Evolutionary conservation across 345 rosid species (phyloP).

Genomic region (Eucalyptus globulus): DNA sequence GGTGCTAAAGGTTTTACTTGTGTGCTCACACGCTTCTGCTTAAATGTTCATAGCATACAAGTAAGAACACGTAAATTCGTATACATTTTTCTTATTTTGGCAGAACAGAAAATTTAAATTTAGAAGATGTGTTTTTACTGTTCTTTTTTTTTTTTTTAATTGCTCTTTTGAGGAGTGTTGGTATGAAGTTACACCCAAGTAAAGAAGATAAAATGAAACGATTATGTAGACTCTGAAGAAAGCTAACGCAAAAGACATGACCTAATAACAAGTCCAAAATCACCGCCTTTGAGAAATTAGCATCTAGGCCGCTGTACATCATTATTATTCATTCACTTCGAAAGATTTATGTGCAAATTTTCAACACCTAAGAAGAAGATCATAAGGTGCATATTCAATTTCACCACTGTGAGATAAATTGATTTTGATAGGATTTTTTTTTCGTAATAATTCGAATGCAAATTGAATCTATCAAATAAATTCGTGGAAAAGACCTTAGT

Average conservation of each 20-base stretch:
- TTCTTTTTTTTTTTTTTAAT: neutral
- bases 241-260: neutral
- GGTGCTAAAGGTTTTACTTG: too few species aligned
- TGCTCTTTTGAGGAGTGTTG: neutral
- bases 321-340: neutral
- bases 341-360: neutral
- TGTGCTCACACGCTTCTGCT: neutral
- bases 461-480: too few species aligned
- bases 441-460: too few species aligned
- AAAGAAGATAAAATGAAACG: neutral
- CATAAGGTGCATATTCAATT: too few species aligned
- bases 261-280: neutral
- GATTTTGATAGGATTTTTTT: fast-evolving
- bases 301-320: neutral
- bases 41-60: neutral
- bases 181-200: neutral
- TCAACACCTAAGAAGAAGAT: neutral
- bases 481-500: too few species aligned
- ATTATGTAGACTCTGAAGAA: neutral
- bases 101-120: neutral
- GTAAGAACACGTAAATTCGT: neutral
- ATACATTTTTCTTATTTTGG: neutral
- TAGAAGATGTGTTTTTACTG: neutral
- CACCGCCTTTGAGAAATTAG: neutral
- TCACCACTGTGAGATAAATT: too few species aligned